phyloP scores from a whole-genome alignment of 768 basidiomycete species.

The Terana coerulea region DNA sequence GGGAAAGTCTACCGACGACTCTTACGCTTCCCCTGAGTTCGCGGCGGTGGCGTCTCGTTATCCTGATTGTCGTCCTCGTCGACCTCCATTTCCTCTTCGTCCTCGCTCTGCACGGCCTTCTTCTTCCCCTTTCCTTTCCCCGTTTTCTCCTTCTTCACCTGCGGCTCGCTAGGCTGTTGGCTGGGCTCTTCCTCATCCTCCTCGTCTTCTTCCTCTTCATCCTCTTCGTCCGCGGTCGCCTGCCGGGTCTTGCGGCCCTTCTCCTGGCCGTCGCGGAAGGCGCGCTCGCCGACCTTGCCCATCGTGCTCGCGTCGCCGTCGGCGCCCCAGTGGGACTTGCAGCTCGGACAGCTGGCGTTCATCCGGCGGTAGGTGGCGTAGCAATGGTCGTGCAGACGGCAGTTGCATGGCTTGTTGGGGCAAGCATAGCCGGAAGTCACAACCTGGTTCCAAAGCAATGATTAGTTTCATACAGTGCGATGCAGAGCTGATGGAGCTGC shows the following conservation, averaged over 20 bases:
- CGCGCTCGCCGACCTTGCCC: slow-evolving; percentile 62
- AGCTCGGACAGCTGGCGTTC: slow-evolving; percentile 50
- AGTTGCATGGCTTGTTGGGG: slow-evolving; percentile 55
- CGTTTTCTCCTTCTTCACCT: slow-evolving; percentile 4
- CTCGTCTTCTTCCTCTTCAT: slow-evolving; percentile 42
- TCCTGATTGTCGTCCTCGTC: slow-evolving; percentile 42
- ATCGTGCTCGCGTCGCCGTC: slow-evolving; percentile 44
- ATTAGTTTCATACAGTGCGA: background rate
- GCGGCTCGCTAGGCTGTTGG: slow-evolving; percentile 14
- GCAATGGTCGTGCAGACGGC: slow-evolving; percentile 63
- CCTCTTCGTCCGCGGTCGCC: slow-evolving; percentile 37
- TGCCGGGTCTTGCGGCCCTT: slow-evolving; percentile 30
- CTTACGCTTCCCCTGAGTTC: slow-evolving; percentile 19
- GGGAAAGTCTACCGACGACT: slow-evolving; percentile 15
- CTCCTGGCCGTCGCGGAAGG: slow-evolving; percentile 55
- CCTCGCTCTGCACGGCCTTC: slow-evolving; percentile 21
- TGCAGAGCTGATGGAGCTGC: background rate
- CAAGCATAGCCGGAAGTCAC: slow-evolving; percentile 70
- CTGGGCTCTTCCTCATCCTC: slow-evolving; percentile 27
- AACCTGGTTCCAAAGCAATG: slow-evolving; percentile 42
- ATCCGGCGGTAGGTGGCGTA: slow-evolving; percentile 47
- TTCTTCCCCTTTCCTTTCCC: slow-evolving; percentile 14
- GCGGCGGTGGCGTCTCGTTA: slow-evolving; percentile 13
- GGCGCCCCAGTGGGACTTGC: slow-evolving; percentile 56
- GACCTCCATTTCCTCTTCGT: slow-evolving; percentile 41